A percentile compares a stretch with the other conserved stretches of the same genome.
Conservation (phyloP, 2,329 filamentous ascomycete genomes). For the Pseudogymnoascus sp. region DNA sequence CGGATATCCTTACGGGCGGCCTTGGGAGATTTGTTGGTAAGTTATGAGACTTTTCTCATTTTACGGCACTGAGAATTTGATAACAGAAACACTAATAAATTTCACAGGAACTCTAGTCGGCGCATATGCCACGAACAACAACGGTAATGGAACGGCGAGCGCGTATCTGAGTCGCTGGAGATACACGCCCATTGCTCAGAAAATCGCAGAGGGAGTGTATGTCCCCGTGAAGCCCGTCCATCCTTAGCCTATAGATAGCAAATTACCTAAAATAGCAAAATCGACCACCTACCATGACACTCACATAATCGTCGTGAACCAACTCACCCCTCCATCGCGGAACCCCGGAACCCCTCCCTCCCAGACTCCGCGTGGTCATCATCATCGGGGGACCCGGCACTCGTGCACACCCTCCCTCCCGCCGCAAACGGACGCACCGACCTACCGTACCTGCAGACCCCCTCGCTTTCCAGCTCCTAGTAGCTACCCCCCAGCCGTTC, state of each 20-base stretch:
- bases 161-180: constrained; percentile 35
- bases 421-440: neutral
- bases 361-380: neutral
- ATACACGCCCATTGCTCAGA: neutral
- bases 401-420: neutral
- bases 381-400: neutral
- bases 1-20: neutral
- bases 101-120: constrained; percentile 42
- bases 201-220: neutral
- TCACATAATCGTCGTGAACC: neutral
- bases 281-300: neutral
- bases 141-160: constrained; percentile 34
- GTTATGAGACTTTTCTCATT: neutral
- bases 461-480: too few relatives aligned
- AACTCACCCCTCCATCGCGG: neutral
- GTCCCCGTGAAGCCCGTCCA: neutral
- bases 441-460: neutral
- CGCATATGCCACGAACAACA: constrained; percentile 47
- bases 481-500: neutral
- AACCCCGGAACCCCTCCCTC: neutral
- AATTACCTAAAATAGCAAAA: too few relatives aligned
- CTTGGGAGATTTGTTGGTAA: constrained; percentile 1
- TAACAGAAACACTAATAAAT: constrained; percentile 16
- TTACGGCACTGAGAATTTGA: neutral
- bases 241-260: neutral